Evolutionary conservation across 257 asterid species (phyloP), one percentile per base, ranked within the genome.

Genomic region (Solanum peruvianum): DNA sequence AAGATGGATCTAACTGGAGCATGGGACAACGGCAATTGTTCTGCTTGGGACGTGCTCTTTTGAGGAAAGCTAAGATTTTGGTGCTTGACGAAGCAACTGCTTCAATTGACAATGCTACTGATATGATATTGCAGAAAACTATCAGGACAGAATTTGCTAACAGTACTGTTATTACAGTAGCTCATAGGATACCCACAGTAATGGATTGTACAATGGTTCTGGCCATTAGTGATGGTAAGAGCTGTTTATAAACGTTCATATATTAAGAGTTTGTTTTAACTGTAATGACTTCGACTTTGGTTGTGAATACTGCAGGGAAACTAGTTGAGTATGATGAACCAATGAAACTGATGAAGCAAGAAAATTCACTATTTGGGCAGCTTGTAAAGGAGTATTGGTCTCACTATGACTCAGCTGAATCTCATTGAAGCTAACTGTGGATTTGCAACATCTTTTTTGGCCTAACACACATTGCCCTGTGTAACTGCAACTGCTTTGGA

Each of bases 1-100:
- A 97, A 88, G 98, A 97, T 88, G 99, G 99, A 84, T 94, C 98
- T 11, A 97, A 97, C 89, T 97, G 99, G 99, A 97, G 99, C 90
- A 93, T 97, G 98, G 99, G 99, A 81, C 99, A 95, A 76, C 86
- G 98, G 0, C 99, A 97, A 33, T 66, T 97, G 86, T 96, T 97
- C 87, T 95, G 99, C 88, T 88, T 97, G 86, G 99, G 99, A 1
- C 97, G 99, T 2, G 98, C 99, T 21, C 86, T 97, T 21, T 75
- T 97, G 89, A 95, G 94, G 90, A 89, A 94, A 87, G 94, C 98
- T 93, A 96, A 93, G 93, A 87, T 97, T 76, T 80, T 97, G 90
- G 96, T 97, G 23, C 96, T 97, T 18, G 99, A 97, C 31, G 99
- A 97, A 90, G 99, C 99, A 20, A 97, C 99, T 35, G 98, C 99